phyloP scores from a whole-genome alignment of 169 alveolate genomes.

The Besnoitia besnoiti region DNA sequence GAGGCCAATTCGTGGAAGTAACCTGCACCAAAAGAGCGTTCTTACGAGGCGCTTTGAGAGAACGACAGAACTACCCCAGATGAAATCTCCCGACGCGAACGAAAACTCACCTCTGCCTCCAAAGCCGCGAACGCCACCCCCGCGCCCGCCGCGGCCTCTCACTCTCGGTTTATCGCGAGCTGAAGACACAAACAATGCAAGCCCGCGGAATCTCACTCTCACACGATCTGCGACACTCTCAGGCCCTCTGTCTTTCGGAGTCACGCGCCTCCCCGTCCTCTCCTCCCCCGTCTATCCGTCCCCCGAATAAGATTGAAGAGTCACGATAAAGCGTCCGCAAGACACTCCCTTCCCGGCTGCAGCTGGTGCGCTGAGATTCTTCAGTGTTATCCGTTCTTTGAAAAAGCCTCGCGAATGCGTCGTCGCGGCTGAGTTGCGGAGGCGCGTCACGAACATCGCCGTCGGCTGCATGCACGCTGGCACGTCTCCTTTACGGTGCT shows the following conservation, averaged over 20 bases:
- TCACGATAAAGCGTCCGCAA: neutral
- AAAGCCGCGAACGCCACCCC: constrained; percentile 7
- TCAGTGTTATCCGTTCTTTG: neutral
- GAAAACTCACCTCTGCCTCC: neutral
- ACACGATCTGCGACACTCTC: neutral
- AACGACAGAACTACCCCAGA: no score
- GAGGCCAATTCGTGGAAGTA: no score
- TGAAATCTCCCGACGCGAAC: no score
- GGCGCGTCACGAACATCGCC: neutral
- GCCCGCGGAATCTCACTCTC: neutral
- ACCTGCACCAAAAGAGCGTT: no score
- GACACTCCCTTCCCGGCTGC: no score
- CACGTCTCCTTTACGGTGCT: no score
- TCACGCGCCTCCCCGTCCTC: neutral
- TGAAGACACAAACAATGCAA: neutral
- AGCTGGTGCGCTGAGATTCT: no score
- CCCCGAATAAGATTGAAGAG: no score
- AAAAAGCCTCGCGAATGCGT: neutral
- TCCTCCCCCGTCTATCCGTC: no score
- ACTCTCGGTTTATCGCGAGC: neutral
- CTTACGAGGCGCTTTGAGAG: no score
- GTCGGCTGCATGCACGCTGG: neutral
- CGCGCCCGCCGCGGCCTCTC: neutral
- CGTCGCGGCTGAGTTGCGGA: neutral
- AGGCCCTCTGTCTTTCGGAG: neutral